Conservation (phyloP, 495 filamentous ascomycete genomes). For the Aspergillus egyptiacus region DNA sequence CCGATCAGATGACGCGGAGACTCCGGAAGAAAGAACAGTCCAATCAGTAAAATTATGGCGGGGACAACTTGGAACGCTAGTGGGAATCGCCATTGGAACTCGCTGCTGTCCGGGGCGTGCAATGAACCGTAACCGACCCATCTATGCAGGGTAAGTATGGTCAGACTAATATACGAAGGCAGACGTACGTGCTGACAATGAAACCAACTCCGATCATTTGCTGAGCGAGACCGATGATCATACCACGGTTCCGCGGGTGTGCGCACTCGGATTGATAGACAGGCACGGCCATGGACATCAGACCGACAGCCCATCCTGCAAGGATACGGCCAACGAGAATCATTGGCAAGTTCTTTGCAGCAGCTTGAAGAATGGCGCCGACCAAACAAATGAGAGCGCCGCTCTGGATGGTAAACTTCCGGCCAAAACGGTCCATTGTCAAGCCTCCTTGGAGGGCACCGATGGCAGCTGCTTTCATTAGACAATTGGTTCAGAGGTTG, state of each 20-base stretch:
- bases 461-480: constrained; percentile 23
- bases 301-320: constrained; percentile 55
- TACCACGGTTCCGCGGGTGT: constrained; percentile 46
- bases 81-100: constrained; percentile 52
- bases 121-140: constrained; percentile 53
- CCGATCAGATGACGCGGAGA: constrained; percentile 52
- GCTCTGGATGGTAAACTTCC: constrained; percentile 51
- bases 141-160: constrained; percentile 21
- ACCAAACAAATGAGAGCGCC: constrained; percentile 49
- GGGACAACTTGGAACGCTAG: constrained; percentile 49
- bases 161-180: background rate
- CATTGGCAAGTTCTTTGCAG: constrained; percentile 47
- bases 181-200: constrained; percentile 43
- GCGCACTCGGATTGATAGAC: constrained; percentile 54
- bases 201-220: constrained; percentile 55
- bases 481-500: background rate
- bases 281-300: constrained; percentile 53
- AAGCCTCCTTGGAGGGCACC: constrained; percentile 33
- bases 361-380: constrained; percentile 51
- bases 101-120: constrained; percentile 32
- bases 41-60: constrained; percentile 37
- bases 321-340: constrained; percentile 59
- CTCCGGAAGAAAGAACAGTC: constrained; percentile 50
- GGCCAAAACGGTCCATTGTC: constrained; percentile 41
- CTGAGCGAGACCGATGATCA: constrained; percentile 53